Conservation (phyloP, 1,139 yeast genomes). For the Geotrichum cucujoidarum region DNA sequence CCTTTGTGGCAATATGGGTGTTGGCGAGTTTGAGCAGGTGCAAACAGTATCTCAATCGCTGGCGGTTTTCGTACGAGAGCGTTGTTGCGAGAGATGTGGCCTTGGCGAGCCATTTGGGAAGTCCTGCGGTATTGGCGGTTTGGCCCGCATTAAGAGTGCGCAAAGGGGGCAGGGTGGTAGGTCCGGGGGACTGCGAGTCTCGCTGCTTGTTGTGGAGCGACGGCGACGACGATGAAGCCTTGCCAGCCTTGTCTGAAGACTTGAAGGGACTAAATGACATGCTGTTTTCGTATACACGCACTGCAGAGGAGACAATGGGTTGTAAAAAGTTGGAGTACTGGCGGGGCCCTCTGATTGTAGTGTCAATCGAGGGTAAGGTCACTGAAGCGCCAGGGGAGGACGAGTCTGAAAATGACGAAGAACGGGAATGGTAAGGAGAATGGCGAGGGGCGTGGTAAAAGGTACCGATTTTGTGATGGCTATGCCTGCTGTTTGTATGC, state of each 20-base stretch:
- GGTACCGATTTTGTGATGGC: slow-evolving; percentile 2
- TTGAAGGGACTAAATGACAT: slow-evolving; percentile 56
- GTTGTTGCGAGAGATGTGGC: slow-evolving; percentile 42
- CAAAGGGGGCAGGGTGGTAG: neutral
- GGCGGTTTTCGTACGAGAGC: slow-evolving; percentile 61
- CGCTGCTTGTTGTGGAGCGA: neutral
- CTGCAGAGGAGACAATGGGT: slow-evolving; percentile 48
- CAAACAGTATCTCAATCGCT: slow-evolving; percentile 65
- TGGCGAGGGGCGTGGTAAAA: slow-evolving; percentile 6
- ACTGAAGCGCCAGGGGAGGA: slow-evolving; percentile 4
- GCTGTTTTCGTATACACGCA: slow-evolving; percentile 53
- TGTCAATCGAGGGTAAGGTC: neutral
- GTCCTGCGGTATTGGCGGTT: neutral
- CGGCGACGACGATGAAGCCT: slow-evolving; percentile 42
- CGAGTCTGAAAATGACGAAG: slow-evolving; percentile 15
- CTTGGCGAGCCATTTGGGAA: slow-evolving; percentile 29
- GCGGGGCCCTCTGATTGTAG: neutral
- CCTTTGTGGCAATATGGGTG: slow-evolving; percentile 60
- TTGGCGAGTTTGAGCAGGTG: slow-evolving; percentile 73
- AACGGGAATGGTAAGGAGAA: slow-evolving; percentile 18
- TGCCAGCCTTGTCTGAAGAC: slow-evolving; percentile 63
- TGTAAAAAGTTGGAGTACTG: slow-evolving; percentile 12
- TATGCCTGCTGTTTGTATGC: slow-evolving; percentile 2
- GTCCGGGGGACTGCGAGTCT: neutral
- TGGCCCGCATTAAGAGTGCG: neutral